phyloP scores from a whole-genome alignment of 306 rosid genomes.

The Styphnolobium japonicum region DNA sequence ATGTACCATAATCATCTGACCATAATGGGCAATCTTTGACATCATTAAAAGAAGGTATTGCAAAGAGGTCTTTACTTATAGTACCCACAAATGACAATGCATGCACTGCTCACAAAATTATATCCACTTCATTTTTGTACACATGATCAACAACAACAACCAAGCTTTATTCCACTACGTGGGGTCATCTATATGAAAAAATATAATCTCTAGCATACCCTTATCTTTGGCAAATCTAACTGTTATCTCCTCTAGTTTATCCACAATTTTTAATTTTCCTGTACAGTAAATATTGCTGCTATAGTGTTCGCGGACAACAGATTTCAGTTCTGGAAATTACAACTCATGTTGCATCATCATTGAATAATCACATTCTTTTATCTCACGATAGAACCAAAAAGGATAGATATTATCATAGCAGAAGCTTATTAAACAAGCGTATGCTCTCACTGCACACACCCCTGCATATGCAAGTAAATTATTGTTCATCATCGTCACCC shows the following conservation, averaged over 20 bases:
- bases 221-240: not conserved
- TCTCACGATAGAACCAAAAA: too few species aligned
- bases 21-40: not conserved
- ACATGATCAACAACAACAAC: too few species aligned
- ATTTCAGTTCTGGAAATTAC: too few species aligned
- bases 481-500: too few species aligned
- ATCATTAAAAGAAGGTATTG: not conserved
- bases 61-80: not conserved
- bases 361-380: too few species aligned
- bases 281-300: not conserved
- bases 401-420: too few species aligned
- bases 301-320: too few species aligned
- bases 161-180: too few species aligned
- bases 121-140: too few species aligned
- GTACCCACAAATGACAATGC: not conserved
- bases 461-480: not conserved
- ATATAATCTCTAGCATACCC: too few species aligned
- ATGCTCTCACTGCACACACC: not conserved
- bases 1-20: not conserved
- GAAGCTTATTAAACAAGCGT: not conserved
- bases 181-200: too few species aligned
- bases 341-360: too few species aligned
- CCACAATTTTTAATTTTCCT: not conserved
- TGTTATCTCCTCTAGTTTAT: not conserved
- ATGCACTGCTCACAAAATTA: not conserved